These are phyloP conservation scores for Paspalum vaginatum DNA, from an alignment of 176 grass and related monocot genomes.

Conservation along the genomic window DNA sequence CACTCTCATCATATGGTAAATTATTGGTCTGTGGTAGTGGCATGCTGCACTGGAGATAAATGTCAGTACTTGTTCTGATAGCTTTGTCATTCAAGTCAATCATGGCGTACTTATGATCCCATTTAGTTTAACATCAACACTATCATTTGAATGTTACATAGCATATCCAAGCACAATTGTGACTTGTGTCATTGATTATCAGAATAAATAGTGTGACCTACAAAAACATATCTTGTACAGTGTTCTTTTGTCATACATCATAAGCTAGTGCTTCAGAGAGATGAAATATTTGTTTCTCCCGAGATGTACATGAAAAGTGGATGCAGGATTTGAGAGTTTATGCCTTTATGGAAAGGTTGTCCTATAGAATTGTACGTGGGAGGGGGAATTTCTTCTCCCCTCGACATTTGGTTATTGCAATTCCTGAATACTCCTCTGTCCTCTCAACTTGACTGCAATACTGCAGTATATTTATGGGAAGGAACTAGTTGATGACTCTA, in stretches of 20 bases:
- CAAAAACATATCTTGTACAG: conserved; percentile 22
- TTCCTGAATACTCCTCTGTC: conserved; percentile 6
- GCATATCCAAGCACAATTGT: conserved; percentile 7
- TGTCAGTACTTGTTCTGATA: conserved; percentile 45
- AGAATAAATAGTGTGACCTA: conserved; percentile 26
- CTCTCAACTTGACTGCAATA: conserved; percentile 1
- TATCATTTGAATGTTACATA: conserved; percentile 30
- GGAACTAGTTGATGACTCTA: conserved; percentile 14
- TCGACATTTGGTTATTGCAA: conserved; percentile 15
- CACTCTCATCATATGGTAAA: conserved; percentile 45
- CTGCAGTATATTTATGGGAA: conserved; percentile 8
- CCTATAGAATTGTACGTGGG: conserved; percentile 11
- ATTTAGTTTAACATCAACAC: conserved; percentile 41
- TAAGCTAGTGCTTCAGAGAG: conserved; percentile 10
- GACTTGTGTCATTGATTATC: conserved; percentile 26
- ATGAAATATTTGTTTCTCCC: conserved; percentile 4
- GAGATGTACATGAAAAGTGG: conserved; percentile 20
- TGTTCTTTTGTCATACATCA: conserved; percentile 25
- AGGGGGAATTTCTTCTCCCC: conserved; percentile 29
- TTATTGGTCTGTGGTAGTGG: conserved; percentile 37
- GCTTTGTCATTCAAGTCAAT: conserved; percentile 43
- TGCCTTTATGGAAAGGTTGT: neutral
- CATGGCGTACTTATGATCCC: conserved; percentile 27
- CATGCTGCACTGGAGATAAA: conserved; percentile 21
- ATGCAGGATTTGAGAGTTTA: neutral